Evolutionary conservation across 345 rosid species (phyloP).

Genomic region (Capsella bursapastoris): DNA sequence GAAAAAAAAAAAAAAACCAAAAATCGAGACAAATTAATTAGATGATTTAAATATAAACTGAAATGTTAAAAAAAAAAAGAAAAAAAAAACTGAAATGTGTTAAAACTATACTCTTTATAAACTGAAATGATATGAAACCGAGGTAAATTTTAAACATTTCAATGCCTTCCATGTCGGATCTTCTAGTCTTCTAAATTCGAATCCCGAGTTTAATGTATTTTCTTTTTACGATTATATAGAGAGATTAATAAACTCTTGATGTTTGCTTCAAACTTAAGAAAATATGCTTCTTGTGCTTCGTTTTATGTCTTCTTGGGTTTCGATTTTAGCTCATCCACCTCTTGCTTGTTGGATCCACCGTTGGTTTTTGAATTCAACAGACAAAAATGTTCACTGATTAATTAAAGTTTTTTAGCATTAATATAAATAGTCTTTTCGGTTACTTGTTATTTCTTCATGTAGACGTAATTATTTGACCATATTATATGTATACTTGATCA

Average conservation of each 20-base stretch:
- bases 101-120: background rate
- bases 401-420: background rate
- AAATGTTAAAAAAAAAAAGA: too few species aligned
- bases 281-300: conserved; percentile 45
- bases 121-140: conserved; percentile 24
- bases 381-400: too few species aligned
- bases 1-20: conserved; percentile 31
- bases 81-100: background rate
- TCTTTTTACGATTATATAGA: background rate
- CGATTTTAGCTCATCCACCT: conserved; percentile 37
- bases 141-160: conserved; percentile 36
- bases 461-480: background rate
- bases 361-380: background rate
- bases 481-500: background rate
- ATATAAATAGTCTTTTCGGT: background rate
- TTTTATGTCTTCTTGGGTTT: conserved; percentile 40
- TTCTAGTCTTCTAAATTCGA: conserved; percentile 36
- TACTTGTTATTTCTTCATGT: background rate
- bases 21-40: conserved; percentile 40
- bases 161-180: conserved; percentile 48
- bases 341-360: conserved; percentile 42
- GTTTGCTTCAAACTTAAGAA: conserved; percentile 43
- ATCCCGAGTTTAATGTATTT: conserved; percentile 36
- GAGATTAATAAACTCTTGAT: conserved; percentile 10
- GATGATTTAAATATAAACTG: background rate